These are phyloP conservation scores for Chionographis japonica DNA, from an alignment of 106 monocot genomes.

Conservation along the genomic window DNA sequence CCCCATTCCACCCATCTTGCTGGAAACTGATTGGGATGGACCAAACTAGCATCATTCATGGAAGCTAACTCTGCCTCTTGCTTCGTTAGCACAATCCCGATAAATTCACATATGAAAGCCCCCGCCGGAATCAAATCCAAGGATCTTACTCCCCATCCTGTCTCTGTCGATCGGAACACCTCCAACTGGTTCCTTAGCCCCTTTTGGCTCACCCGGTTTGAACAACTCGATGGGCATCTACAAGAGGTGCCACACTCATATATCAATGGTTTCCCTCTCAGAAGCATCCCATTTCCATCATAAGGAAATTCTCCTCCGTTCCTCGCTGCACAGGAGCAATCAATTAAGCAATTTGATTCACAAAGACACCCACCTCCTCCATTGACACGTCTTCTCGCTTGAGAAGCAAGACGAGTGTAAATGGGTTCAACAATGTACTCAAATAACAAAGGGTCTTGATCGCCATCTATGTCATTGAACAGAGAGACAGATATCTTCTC, in stretches of 20 bases:
- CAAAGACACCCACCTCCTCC: constrained; percentile 40
- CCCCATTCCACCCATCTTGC: constrained; percentile 57
- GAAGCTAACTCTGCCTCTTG: constrained; percentile 7
- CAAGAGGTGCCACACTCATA: constrained; percentile 62
- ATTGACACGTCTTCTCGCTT: constrained; percentile 1
- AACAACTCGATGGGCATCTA: constrained; percentile 38
- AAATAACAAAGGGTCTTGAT: constrained; percentile 38
- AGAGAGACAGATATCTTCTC: constrained; percentile 46
- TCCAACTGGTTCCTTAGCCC: constrained; percentile 47
- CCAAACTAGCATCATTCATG: constrained; percentile 11
- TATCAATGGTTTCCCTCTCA: constrained; percentile 54
- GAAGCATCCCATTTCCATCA: constrained; percentile 38
- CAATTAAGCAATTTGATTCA: constrained; percentile 8
- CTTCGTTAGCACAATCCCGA: constrained; percentile 9
- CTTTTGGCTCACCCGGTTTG: constrained; percentile 50
- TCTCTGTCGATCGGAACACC: constrained; percentile 34
- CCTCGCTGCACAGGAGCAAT: constrained; percentile 38
- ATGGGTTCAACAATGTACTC: constrained; percentile 35
- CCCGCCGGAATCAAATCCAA: too few relatives aligned
- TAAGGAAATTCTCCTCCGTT: constrained; percentile 57
- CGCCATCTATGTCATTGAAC: constrained; percentile 51
- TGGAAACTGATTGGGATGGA: constrained; percentile 41
- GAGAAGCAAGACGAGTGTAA: constrained; percentile 6
- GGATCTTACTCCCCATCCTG: too few relatives aligned
- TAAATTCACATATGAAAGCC: too few relatives aligned